Percentiles rank a stretch among this genome's conserved stretches.
These are phyloP conservation scores for Neurospora sp. DNA, from an alignment of 495 filamentous ascomycete genomes.

Conservation along the genomic window DNA sequence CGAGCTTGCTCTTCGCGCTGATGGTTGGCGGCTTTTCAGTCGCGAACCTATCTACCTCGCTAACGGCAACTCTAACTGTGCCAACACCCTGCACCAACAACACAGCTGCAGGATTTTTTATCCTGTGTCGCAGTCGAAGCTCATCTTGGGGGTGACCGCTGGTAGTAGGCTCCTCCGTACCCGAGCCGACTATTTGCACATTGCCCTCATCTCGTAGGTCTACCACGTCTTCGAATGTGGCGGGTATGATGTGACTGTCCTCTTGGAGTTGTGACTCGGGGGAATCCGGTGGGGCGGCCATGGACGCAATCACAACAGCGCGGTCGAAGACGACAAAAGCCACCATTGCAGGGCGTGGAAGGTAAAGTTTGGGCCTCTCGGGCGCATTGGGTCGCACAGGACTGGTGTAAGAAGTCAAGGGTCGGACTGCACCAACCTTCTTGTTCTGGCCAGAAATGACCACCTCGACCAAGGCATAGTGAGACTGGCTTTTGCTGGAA, in stretches of 20 bases:
- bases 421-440: conserved; percentile 45
- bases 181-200: conserved; percentile 51
- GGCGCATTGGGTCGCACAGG: conserved; percentile 26
- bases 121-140: conserved; percentile 37
- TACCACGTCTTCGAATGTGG: conserved; percentile 73
- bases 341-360: conserved; percentile 64
- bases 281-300: conserved; percentile 46
- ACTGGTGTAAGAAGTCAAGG: conserved; percentile 51
- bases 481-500: conserved; percentile 20
- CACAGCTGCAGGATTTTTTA: conserved; percentile 54
- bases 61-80: conserved; percentile 59
- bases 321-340: conserved; percentile 76
- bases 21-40: conserved; percentile 42
- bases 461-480: conserved; percentile 37
- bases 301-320: conserved; percentile 65
- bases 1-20: conserved; percentile 77
- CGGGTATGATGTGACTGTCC: conserved; percentile 46
- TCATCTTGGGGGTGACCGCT: conserved; percentile 30
- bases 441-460: conserved; percentile 24
- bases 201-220: conserved; percentile 60
- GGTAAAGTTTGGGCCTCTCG: conserved; percentile 56
- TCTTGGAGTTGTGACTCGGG: conserved; percentile 60
- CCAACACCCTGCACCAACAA: conserved; percentile 73
- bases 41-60: conserved; percentile 41
- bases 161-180: conserved; percentile 42